Base-by-base conservation (phyloP, 2,329 filamentous ascomycete genomes). In the Alternaria hordeiaustralica region DNA sequence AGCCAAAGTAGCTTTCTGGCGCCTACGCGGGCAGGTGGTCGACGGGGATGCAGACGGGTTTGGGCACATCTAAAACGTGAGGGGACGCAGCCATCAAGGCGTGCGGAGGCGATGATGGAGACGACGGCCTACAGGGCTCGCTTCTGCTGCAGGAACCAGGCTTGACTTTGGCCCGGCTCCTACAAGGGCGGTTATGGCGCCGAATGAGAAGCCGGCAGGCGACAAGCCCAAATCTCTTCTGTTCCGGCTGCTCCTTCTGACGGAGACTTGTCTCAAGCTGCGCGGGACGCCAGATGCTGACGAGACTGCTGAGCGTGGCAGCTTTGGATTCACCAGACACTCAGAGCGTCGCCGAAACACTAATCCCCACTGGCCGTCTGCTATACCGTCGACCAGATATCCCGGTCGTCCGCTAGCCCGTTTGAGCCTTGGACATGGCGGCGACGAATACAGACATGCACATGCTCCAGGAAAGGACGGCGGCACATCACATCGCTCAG, bases 361-460 rank as follows among this genome's bases (percentile, higher is more conserved):
- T 54, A 49, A 62, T 66, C 61, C 63, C 60, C 66, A 64, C 58
- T 58, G 58, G 26, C 54, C 23, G 18, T 26, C 61, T 61, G 53
- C 53, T 43, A 50, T 59, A 61, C 61, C 30, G 55, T 54, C 58
- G 61, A 45, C 59, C 61, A 53, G 49, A 53, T 23, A 73, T 70
- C 69, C 71, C 45, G 51, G 70, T 66, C 60, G 60, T 51, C 63
- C 61, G 65, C 73, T 75, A 77, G 66, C 72, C 75, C 65, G 68
- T 71, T 74, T 72, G 68, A 72, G 73, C 73, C 49, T 25, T 53
- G 49, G 69, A 67, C 68, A 72, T 70, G 71, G 66, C 65, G 64
- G 65, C 65, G 64, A 66, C 69, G 67, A 63, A 71, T 67, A 66
- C 69, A 64, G 75, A 68, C 69, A 78, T 78, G 74, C 71, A 68